Percentiles rank a stretch among this genome's conserved stretches.
Evolutionary conservation across 2,329 filamentous ascomycete genomes (phyloP).

Genomic region (Fusarium duplospermum): DNA sequence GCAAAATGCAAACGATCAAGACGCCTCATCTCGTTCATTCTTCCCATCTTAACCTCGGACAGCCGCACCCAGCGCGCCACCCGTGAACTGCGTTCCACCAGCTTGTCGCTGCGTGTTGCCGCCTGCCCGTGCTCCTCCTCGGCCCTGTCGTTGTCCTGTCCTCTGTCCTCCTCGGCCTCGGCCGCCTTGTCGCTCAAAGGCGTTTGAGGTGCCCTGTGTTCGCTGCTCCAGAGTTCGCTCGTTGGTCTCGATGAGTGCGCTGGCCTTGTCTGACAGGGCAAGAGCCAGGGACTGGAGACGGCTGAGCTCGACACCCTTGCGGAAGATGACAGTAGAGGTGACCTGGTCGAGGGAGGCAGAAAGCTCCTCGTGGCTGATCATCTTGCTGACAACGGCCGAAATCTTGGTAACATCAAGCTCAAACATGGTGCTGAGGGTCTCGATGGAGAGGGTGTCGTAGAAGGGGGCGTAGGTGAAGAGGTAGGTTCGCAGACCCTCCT

Average conservation of each 20-base stretch:
- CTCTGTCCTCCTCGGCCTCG: conserved; percentile 75
- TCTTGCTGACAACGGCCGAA: conserved; percentile 94
- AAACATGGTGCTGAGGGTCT: conserved; percentile 92
- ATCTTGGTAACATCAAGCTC: conserved; percentile 93
- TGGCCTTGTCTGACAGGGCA: conserved; percentile 95
- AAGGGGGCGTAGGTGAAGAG: conserved; percentile 99
- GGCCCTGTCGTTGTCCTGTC: conserved; percentile 71
- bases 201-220: conserved; percentile 94
- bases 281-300: conserved; percentile 95
- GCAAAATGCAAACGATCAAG: conserved; percentile 50
- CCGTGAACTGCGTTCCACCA: conserved; percentile 83
- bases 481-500: conserved; percentile 97
- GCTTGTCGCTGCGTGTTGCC: conserved; percentile 73
- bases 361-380: conserved; percentile 99
- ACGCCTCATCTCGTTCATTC: conserved; percentile 48
- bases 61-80: conserved; percentile 79
- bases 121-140: conserved; percentile 69
- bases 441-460: conserved; percentile 94
- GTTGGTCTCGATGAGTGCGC: conserved; percentile 94
- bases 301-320: conserved; percentile 98
- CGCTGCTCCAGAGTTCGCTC: conserved; percentile 97
- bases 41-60: conserved; percentile 64
- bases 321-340: conserved; percentile 97
- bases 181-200: conserved; percentile 92
- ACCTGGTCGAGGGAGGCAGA: conserved; percentile 97